Evolutionary conservation across 345 rosid genomes (phyloP).

Genomic region (Eucalyptus tenuipes): DNA sequence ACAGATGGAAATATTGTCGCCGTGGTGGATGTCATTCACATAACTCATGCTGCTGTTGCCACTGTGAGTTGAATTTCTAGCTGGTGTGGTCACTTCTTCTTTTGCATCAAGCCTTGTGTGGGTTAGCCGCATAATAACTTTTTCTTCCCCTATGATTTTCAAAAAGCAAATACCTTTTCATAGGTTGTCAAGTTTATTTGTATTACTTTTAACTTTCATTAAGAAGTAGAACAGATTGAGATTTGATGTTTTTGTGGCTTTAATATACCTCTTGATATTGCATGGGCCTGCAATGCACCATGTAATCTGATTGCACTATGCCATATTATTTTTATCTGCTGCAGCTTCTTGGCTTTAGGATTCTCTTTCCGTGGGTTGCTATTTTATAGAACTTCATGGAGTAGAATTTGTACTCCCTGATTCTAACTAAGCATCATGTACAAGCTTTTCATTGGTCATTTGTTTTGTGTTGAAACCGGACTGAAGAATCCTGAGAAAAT

Average conservation of each 20-base stretch:
- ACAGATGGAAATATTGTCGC: conserved; percentile 80
- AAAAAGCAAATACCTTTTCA: not conserved
- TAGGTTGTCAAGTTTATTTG: not conserved
- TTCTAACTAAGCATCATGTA: not conserved
- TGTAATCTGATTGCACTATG: not conserved
- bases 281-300: not conserved
- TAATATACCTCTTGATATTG: not conserved
- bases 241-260: not conserved
- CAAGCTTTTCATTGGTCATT: not conserved
- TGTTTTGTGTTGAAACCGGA: not conserved
- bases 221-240: not conserved
- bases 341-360: not conserved
- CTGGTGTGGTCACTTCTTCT: not conserved
- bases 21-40: conserved; percentile 80
- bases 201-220: not conserved
- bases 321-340: not conserved
- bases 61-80: conserved; percentile 41
- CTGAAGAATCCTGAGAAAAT: not conserved
- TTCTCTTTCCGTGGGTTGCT: not conserved
- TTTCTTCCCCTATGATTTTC: not conserved
- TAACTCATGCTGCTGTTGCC: conserved; percentile 95
- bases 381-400: not conserved
- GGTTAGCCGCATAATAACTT: not conserved
- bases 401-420: not conserved
- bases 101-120: not conserved